phyloP scores from a whole-genome alignment of 108 stramenopile species.

The Nitzschia inconspicua region DNA sequence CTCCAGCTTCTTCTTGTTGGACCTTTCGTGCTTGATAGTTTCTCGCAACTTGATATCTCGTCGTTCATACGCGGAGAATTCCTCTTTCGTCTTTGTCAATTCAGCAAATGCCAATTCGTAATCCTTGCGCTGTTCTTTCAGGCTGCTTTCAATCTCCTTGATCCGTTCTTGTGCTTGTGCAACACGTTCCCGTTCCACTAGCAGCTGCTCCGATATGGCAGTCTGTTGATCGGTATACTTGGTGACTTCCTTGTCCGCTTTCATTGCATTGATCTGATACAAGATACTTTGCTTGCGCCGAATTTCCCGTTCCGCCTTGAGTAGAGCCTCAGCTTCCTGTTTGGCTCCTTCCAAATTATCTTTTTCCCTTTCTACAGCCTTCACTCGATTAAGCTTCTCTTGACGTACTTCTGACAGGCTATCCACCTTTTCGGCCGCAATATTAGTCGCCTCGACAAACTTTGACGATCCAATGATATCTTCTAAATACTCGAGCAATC shows the following conservation, averaged over 20 bases:
- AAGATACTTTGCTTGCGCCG: conserved; percentile 87
- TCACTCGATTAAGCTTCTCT: conserved; percentile 95
- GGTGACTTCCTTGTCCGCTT: conserved; percentile 30
- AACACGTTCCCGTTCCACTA: conserved; percentile 39
- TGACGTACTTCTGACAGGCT: conserved; percentile 70
- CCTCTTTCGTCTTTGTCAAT: conserved; percentile 78
- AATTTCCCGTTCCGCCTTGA: conserved; percentile 84
- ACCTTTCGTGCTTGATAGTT: conserved; percentile 86
- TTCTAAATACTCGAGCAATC: conserved; percentile 97
- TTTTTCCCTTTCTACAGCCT: conserved; percentile 95
- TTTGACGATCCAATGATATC: conserved; percentile 98
- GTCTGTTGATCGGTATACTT: conserved; percentile 35
- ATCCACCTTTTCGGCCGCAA: conserved; percentile 83
- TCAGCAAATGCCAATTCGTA: conserved; percentile 59
- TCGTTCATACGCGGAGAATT: conserved; percentile 86
- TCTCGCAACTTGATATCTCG: conserved; percentile 92
- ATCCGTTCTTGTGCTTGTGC: conserved; percentile 47
- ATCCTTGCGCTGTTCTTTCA: conserved; percentile 50
- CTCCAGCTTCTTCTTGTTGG: conserved; percentile 70
- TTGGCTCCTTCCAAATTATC: conserved; percentile 86
- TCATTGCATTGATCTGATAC: conserved; percentile 74
- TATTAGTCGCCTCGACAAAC: conserved; percentile 85
- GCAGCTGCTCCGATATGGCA: conserved; percentile 37
- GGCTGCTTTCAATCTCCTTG: conserved; percentile 57
- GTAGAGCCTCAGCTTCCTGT: conserved; percentile 83